Conservation (phyloP, 176 grass and related monocot species). For the Pharus latifolius region DNA sequence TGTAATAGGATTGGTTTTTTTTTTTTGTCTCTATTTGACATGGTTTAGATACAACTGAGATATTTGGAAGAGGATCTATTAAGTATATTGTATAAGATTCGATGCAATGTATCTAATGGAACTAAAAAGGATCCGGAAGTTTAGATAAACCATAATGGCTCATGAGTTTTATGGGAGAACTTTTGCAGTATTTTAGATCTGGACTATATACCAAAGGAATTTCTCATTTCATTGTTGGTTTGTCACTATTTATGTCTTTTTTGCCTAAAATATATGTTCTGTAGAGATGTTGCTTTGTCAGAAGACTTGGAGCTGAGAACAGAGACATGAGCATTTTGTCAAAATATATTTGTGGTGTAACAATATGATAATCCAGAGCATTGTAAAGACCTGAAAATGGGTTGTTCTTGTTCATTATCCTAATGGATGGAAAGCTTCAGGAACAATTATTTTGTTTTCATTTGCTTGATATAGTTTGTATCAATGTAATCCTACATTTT, state of each 20-base stretch:
- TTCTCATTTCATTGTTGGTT: background rate
- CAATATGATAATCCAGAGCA: background rate
- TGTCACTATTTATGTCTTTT: background rate
- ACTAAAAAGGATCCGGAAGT: background rate
- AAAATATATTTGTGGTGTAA: background rate
- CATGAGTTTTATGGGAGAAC: background rate
- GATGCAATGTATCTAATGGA: background rate
- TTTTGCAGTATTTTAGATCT: slow-evolving; percentile 16
- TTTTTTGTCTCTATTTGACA: background rate
- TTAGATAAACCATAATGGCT: too few relatives aligned
- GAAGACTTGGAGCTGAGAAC: too few relatives aligned
- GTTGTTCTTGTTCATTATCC: background rate
- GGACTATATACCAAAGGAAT: background rate
- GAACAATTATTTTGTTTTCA: background rate
- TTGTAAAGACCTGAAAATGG: background rate
- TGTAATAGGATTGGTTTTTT: background rate
- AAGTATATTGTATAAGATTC: background rate
- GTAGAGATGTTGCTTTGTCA: background rate
- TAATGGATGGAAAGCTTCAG: background rate
- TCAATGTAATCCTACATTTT: slow-evolving; percentile 2
- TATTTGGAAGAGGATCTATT: background rate
- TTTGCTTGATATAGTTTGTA: background rate
- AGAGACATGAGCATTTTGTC: too few relatives aligned
- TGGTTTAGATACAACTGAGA: background rate
- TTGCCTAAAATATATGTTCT: background rate